Evolutionary conservation across 2,329 filamentous ascomycete species (phyloP).

Genomic region (Chaetomium sp.): DNA sequence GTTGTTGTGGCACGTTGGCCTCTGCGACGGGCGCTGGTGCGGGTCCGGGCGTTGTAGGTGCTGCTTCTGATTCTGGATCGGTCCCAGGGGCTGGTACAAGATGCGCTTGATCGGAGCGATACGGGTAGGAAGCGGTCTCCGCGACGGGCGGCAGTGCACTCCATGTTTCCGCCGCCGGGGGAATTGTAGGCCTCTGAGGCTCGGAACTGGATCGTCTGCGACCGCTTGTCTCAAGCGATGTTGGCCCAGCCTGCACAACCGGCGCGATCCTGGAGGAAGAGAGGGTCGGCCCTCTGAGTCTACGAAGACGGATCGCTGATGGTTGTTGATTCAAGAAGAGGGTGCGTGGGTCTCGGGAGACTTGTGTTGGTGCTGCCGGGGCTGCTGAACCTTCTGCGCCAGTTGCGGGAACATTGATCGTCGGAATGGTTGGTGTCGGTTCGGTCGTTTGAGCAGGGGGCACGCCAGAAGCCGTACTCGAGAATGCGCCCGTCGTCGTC

Average conservation of each 20-base stretch:
- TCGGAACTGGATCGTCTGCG: slow-evolving; percentile 24
- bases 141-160: slow-evolving; percentile 1
- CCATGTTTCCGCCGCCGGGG: background rate
- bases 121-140: background rate
- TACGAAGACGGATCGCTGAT: slow-evolving; percentile 20
- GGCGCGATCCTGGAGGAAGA: background rate
- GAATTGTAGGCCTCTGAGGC: slow-evolving; percentile 18
- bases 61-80: background rate
- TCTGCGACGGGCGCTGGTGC: too few species aligned
- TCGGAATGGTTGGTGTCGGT: too few species aligned
- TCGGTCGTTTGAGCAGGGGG: too few species aligned
- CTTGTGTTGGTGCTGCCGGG: too few species aligned
- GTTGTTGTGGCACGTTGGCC: too few species aligned
- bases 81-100: background rate
- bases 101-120: background rate
- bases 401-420: too few species aligned
- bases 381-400: too few species aligned
- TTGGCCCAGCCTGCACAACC: background rate
- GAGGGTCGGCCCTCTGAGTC: slow-evolving; percentile 8
- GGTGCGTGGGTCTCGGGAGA: background rate
- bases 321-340: slow-evolving; percentile 11
- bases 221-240: background rate
- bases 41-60: background rate
- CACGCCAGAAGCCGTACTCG: too few species aligned
- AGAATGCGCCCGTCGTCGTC: too few species aligned